These are phyloP conservation scores for Wickerhamiella galacta DNA, from an alignment of 805 yeast species.

Conservation along the genomic window DNA sequence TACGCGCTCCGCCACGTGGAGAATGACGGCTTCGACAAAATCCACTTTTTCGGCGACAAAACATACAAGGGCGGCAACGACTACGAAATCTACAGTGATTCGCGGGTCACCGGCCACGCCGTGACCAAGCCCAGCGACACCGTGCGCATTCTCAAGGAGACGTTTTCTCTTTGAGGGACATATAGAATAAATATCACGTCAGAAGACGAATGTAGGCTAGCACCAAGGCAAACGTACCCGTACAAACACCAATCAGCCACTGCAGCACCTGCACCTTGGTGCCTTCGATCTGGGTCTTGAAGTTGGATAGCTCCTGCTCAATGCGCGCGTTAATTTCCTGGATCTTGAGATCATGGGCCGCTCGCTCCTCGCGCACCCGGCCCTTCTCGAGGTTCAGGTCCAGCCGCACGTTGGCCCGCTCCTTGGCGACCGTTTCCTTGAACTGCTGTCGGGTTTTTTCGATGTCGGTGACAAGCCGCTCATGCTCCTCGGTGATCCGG, in stretches of 20 bases:
- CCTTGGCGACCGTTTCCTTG: slow-evolving; percentile 80
- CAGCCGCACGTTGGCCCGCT: slow-evolving; percentile 75
- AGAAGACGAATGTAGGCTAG: slow-evolving; percentile 79
- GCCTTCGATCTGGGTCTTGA: slow-evolving; percentile 87
- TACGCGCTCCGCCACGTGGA: slow-evolving; percentile 89
- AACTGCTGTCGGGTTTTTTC: slow-evolving; percentile 73
- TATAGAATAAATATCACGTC: slow-evolving; percentile 25
- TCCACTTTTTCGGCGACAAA: slow-evolving; percentile 98
- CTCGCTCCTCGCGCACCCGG: slow-evolving; percentile 82
- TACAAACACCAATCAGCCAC: slow-evolving; percentile 95
- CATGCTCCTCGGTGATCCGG: slow-evolving; percentile 71
- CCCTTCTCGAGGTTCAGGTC: slow-evolving; percentile 92
- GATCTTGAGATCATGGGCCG: slow-evolving; percentile 81
- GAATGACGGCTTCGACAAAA: slow-evolving; percentile 64
- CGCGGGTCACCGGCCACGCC: slow-evolving; percentile 91
- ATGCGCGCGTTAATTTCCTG: slow-evolving; percentile 90
- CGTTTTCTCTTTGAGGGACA: not conserved
- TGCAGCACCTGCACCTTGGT: slow-evolving; percentile 95
- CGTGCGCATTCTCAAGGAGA: slow-evolving; percentile 65
- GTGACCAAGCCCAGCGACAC: slow-evolving; percentile 86
- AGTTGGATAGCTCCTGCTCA: slow-evolving; percentile 87
- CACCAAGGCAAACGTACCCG: slow-evolving; percentile 92
- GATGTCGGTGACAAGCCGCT: slow-evolving; percentile 62
- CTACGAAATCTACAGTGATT: slow-evolving; percentile 85
- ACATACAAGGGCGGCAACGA: slow-evolving; percentile 94